Conservation (phyloP, 306 rosid species). For the Quercus alba region DNA sequence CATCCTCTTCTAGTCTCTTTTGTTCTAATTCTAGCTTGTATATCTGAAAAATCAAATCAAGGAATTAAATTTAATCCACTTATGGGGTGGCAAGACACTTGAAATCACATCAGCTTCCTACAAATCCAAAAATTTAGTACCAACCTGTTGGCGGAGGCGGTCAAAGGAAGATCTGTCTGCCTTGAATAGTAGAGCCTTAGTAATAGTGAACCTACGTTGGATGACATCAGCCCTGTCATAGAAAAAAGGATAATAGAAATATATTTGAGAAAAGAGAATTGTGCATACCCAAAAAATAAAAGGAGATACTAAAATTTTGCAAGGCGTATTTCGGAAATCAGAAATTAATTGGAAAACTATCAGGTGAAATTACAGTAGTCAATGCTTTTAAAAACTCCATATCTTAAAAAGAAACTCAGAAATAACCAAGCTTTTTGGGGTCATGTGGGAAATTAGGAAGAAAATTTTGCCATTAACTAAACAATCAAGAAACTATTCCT, state of each 20-base stretch:
- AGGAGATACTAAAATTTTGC: background rate
- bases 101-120: constrained; percentile 1
- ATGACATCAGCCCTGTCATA: constrained; percentile 67
- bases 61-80: constrained; percentile 7
- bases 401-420: background rate
- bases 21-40: constrained; percentile 79
- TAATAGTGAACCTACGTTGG: constrained; percentile 75
- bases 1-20: constrained; percentile 87
- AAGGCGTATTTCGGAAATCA: background rate
- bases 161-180: constrained; percentile 86
- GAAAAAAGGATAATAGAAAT: background rate
- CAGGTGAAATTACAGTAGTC: background rate
- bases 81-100: constrained; percentile 1
- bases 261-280: background rate
- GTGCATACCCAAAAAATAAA: background rate
- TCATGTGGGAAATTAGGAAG: background rate
- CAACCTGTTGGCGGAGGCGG: constrained; percentile 83
- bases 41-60: constrained; percentile 52
- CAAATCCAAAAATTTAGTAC: constrained; percentile 16
- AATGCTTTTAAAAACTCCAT: background rate
- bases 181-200: constrained; percentile 73
- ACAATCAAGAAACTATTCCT: background rate
- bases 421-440: background rate
- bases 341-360: background rate
- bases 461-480: background rate